These are phyloP conservation scores for Penicillium olsonii DNA, from an alignment of 2,329 filamentous ascomycete genomes.

Conservation along the genomic window DNA sequence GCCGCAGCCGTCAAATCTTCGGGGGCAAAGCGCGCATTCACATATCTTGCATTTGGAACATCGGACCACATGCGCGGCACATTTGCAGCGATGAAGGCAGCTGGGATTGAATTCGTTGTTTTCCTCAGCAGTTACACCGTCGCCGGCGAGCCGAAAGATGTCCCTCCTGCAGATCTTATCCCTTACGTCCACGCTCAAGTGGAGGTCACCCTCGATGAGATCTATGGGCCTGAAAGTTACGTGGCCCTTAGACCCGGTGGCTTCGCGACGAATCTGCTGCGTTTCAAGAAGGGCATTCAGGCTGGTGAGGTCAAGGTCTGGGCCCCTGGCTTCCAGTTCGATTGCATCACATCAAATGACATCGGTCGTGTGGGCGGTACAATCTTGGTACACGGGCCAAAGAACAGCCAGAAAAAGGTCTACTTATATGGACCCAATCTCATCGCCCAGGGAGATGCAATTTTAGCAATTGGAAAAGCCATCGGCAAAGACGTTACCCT, in stretches of 20 bases:
- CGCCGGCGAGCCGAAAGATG: slow-evolving; percentile 24
- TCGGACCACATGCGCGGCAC: slow-evolving; percentile 44
- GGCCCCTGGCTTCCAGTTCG: slow-evolving; percentile 33
- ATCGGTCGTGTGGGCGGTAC: slow-evolving; percentile 49
- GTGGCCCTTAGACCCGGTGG: slow-evolving; percentile 45
- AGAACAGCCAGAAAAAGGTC: slow-evolving; percentile 31
- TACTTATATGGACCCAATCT: slow-evolving; percentile 43
- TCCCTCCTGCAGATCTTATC: slow-evolving; percentile 37
- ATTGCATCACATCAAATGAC: slow-evolving; percentile 47
- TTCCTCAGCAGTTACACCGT: slow-evolving; percentile 49
- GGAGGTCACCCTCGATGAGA: slow-evolving; percentile 46
- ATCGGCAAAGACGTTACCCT: slow-evolving; percentile 37
- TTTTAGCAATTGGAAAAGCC: slow-evolving; percentile 31
- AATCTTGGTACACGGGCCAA: slow-evolving; percentile 39
- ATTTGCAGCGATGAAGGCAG: slow-evolving; percentile 47
- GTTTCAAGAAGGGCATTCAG: slow-evolving; percentile 29
- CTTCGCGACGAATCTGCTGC: slow-evolving; percentile 49
- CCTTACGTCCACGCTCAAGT: slow-evolving; percentile 47
- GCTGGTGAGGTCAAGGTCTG: slow-evolving; percentile 35
- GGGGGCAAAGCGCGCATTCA: slow-evolving; percentile 51
- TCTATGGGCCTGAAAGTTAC: slow-evolving; percentile 42
- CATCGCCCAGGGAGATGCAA: slow-evolving; percentile 30
- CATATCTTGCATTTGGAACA: slow-evolving; percentile 43
- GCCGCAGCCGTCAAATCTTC: slow-evolving; percentile 39
- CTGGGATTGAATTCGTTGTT: slow-evolving; percentile 49